Evolutionary conservation across 2,329 filamentous ascomycete genomes (phyloP).

Genomic region (Pyrenochaeta sp.): DNA sequence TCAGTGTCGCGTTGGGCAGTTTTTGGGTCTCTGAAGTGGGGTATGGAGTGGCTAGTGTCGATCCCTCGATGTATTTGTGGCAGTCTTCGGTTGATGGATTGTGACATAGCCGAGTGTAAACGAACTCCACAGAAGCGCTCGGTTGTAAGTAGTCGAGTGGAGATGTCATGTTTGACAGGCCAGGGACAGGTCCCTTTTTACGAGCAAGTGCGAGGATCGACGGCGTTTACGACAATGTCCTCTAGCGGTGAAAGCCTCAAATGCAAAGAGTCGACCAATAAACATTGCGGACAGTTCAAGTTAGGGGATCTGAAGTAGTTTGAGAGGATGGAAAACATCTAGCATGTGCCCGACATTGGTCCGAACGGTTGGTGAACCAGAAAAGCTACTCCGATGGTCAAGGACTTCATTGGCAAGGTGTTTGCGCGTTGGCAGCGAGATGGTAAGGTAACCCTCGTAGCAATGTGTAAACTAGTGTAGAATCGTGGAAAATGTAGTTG

Average conservation of each 20-base stretch:
- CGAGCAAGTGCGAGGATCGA: background rate
- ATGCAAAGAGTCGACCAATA: background rate
- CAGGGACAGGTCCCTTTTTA: background rate
- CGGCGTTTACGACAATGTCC: background rate
- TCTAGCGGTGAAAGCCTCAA: slow-evolving; percentile 10
- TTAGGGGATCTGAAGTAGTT: background rate
- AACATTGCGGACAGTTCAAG: background rate
- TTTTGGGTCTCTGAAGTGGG: background rate
- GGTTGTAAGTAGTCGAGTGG: background rate
- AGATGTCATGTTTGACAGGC: background rate
- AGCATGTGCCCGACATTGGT: background rate
- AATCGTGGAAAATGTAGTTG: slow-evolving; percentile 4
- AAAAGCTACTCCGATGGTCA: background rate
- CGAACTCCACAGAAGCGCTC: background rate
- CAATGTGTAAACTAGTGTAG: slow-evolving; percentile 10
- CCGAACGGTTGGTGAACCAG: background rate
- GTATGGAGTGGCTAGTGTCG: background rate
- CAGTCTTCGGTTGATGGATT: background rate
- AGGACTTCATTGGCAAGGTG: background rate
- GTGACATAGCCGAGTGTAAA: background rate
- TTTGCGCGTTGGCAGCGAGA: background rate
- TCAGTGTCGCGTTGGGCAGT: background rate
- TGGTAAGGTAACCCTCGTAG: slow-evolving; percentile 10
- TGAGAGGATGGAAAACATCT: background rate
- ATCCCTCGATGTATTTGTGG: background rate